phyloP scores from a whole-genome alignment of 306 rosid genomes.

The Casuarina glauca region DNA sequence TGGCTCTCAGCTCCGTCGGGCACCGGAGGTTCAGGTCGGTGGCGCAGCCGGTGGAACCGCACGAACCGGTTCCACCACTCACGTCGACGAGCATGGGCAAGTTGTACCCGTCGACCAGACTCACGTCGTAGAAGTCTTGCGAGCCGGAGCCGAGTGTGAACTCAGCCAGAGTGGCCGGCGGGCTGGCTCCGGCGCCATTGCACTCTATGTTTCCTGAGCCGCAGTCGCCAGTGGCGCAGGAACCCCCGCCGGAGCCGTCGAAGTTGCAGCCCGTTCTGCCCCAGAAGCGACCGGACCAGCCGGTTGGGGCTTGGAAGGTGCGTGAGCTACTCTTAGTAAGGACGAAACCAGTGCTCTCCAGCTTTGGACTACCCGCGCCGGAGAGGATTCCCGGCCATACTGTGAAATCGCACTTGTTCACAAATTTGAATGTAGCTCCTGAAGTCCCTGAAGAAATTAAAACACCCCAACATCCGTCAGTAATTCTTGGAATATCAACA shows the following conservation, averaged over 20 bases:
- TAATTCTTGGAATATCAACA: too few relatives aligned
- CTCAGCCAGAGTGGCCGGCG: constrained; percentile 91
- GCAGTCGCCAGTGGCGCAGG: constrained; percentile 79
- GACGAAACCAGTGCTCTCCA: constrained; percentile 79
- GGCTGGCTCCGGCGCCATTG: constrained; percentile 73
- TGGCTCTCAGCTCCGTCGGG: constrained; percentile 59
- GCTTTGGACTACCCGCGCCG: constrained; percentile 60
- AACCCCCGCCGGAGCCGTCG: constrained; percentile 49
- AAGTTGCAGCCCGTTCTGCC: constrained; percentile 70
- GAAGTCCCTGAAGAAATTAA: constrained; percentile 46
- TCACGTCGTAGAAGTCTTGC: constrained; percentile 82
- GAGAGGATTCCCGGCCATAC: constrained; percentile 90
- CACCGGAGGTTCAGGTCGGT: constrained; percentile 63
- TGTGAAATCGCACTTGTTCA: constrained; percentile 75
- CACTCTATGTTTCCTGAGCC: constrained; percentile 69
- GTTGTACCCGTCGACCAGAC: constrained; percentile 93
- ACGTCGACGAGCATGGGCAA: constrained; percentile 71
- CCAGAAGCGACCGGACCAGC: constrained; percentile 98
- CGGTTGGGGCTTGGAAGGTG: constrained; percentile 68
- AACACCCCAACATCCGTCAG: constrained; percentile 3
- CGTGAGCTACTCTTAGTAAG: constrained; percentile 48
- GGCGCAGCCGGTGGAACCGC: constrained; percentile 70
- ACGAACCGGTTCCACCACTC: constrained; percentile 60
- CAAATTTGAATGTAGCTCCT: constrained; percentile 70
- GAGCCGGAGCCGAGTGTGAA: constrained; percentile 83